Conservation (phyloP, 768 basidiomycete species). For the Termitomyces sp. region DNA sequence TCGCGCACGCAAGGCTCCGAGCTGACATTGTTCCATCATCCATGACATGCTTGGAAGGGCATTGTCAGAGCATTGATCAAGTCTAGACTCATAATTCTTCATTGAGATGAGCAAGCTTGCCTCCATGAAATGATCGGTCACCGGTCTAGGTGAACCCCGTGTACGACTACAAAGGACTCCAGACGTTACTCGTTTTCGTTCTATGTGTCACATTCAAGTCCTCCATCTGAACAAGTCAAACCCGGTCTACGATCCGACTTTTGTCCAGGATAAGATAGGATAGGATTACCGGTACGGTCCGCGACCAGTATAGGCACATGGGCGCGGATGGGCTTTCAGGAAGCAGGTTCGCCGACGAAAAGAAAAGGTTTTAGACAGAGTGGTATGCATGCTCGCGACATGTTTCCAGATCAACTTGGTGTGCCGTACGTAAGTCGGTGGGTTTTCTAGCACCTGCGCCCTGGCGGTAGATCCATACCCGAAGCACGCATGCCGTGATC, state of each 20-base stretch:
- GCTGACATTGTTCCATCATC: background rate
- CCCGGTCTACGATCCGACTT: background rate
- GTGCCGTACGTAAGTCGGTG: background rate
- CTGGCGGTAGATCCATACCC: background rate
- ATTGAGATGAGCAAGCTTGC: background rate
- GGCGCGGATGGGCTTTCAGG: background rate
- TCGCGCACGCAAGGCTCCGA: background rate
- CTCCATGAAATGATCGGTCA: background rate
- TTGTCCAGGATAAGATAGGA: no score
- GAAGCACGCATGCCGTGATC: background rate
- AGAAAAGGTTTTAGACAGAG: background rate
- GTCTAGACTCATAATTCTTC: background rate
- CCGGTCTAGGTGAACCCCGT: background rate
- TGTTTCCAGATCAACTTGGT: background rate
- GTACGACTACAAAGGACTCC: background rate
- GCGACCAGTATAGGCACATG: background rate
- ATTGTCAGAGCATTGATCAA: background rate
- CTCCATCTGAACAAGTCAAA: background rate
- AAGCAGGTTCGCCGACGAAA: background rate
- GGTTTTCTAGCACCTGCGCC: background rate
- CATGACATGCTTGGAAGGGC: background rate
- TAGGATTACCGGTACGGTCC: no score
- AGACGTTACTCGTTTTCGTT: background rate
- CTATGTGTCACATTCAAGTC: background rate
- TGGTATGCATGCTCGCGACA: background rate